Evolutionary conservation across 163 green algal species (phyloP).

Genomic region (Scenedesmus sp.): DNA sequence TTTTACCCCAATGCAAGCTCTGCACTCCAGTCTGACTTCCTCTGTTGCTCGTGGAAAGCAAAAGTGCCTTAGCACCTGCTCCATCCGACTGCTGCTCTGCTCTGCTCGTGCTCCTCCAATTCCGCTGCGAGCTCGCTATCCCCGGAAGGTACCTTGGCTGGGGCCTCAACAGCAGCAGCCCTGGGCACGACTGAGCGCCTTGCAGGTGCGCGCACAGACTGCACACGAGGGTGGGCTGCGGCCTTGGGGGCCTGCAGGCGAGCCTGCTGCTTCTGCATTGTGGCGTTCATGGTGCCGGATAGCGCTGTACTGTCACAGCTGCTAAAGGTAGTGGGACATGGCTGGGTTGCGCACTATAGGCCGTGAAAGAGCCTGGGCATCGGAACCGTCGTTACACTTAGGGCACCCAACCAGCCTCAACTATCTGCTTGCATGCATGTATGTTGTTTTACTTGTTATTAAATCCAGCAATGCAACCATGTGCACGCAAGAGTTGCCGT

Average conservation of each 20-base stretch:
- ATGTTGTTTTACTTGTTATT: background rate
- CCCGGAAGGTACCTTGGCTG: constrained; percentile 5
- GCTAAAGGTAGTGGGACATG: constrained; percentile 25
- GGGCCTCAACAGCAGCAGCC: constrained; percentile 27
- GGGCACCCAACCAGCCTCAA: background rate
- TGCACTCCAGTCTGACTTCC: background rate
- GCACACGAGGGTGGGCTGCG: background rate
- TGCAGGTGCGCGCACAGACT: constrained; percentile 20
- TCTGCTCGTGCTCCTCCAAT: background rate
- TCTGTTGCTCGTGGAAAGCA: background rate
- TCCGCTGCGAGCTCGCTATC: background rate
- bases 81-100: constrained; percentile 6
- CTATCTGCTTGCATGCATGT: background rate
- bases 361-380: background rate
- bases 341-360: background rate
- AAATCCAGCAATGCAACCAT: background rate
- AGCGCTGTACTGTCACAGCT: constrained; percentile 23
- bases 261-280: constrained; percentile 40
- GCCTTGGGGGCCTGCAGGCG: constrained; percentile 38
- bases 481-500: background rate
- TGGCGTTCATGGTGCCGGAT: constrained; percentile 46
- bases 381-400: constrained; percentile 17
- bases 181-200: constrained; percentile 23
- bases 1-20: background rate
- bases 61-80: background rate